These are phyloP conservation scores for Lactarius tabidus DNA, from an alignment of 768 basidiomycete species.

Conservation along the genomic window DNA sequence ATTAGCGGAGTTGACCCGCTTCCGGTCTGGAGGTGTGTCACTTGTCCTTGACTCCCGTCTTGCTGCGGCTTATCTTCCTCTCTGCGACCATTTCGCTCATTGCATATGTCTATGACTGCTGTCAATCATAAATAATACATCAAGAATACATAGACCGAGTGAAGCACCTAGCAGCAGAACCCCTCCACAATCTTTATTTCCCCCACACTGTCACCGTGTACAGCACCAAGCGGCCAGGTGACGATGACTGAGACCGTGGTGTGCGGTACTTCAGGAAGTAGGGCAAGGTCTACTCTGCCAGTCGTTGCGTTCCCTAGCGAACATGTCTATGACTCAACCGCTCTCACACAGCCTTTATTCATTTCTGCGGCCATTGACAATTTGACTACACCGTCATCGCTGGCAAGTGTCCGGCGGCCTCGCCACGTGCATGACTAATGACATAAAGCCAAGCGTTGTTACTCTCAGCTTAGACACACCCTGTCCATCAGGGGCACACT, in stretches of 20 bases:
- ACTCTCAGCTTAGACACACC: conserved; percentile 57
- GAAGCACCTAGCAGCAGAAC: conserved; percentile 66
- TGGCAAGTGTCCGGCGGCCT: conserved; percentile 83
- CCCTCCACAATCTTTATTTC: conserved; percentile 56
- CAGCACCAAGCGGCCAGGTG: conserved; percentile 89
- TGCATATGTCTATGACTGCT: conserved; percentile 81
- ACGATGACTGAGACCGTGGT: conserved; percentile 84
- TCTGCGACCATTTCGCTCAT: conserved; percentile 64
- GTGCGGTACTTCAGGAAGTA: conserved; percentile 93
- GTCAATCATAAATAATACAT: conserved; percentile 72
- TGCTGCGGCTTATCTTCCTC: conserved; percentile 92
- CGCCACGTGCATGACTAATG: conserved; percentile 66
- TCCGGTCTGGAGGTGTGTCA: too few relatives aligned
- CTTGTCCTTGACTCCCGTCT: conserved; percentile 82
- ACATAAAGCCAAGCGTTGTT: conserved; percentile 62
- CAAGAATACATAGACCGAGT: conserved; percentile 79
- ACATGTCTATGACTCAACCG: conserved; percentile 17
- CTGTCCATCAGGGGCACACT: conserved; percentile 52
- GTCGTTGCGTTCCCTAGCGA: conserved; percentile 14
- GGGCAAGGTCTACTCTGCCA: conserved; percentile 83
- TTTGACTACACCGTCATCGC: conserved; percentile 83
- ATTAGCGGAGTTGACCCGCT: too few relatives aligned
- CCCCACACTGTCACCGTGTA: conserved; percentile 83
- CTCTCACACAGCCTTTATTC: conserved; percentile 68
- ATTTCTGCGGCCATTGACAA: conserved; percentile 92